These are phyloP conservation scores for Saccharomyces paradoxus DNA, from an alignment of 805 yeast genomes.

Conservation along the genomic window DNA sequence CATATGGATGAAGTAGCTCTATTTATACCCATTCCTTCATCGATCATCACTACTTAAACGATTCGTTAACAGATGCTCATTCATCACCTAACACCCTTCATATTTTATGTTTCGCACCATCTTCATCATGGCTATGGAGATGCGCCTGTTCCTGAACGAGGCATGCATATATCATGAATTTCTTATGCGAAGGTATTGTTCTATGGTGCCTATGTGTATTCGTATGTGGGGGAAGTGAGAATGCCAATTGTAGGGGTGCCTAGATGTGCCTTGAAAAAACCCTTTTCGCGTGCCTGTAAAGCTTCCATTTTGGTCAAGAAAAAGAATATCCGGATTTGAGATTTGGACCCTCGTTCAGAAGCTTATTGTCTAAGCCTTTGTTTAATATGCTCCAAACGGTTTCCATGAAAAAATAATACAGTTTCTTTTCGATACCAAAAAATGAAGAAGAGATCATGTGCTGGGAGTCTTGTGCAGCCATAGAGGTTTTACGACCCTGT, in stretches of 20 bases:
- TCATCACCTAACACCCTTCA: background rate
- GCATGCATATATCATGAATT: background rate
- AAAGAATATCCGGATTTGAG: background rate
- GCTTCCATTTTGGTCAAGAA: background rate
- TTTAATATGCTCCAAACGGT: background rate
- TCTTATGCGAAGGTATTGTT: background rate
- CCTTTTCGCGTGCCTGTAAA: background rate
- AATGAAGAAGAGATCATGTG: background rate
- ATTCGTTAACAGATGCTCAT: background rate
- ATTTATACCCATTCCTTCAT: background rate
- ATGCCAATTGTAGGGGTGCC: background rate
- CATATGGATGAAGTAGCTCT: background rate
- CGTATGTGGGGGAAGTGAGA: background rate
- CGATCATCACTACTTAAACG: background rate
- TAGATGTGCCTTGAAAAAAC: background rate
- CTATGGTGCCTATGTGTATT: background rate
- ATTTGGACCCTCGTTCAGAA: background rate
- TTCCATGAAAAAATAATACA: too few relatives aligned
- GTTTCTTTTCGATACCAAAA: too few relatives aligned
- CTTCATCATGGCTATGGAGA: background rate
- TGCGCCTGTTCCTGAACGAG: background rate
- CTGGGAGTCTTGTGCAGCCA: too few relatives aligned
- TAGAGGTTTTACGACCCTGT: too few relatives aligned
- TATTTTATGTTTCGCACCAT: background rate
- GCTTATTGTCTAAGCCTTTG: background rate